Evolutionary conservation across 2,329 filamentous ascomycete genomes (phyloP).

Genomic region (Fusarium incarnatum): DNA sequence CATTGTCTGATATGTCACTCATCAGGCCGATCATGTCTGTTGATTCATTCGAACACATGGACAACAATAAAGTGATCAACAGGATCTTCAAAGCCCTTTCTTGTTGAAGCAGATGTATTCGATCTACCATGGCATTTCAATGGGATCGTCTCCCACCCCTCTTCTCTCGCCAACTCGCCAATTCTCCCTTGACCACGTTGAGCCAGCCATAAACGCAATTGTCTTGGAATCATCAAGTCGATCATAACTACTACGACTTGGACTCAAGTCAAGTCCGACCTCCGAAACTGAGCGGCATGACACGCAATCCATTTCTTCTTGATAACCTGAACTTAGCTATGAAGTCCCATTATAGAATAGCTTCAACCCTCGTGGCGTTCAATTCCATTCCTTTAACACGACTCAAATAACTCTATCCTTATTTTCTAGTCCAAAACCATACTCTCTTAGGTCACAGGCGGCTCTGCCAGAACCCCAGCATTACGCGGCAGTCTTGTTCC

Average conservation of each 20-base stretch:
- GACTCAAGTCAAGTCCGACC: background rate
- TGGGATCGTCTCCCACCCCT: conserved; percentile 8
- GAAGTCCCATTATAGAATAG: background rate
- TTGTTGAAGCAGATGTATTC: background rate
- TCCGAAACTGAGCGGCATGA: conserved; percentile 16
- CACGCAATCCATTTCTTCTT: conserved; percentile 15
- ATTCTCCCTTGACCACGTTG: conserved; percentile 7
- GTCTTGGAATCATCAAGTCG: conserved; percentile 15
- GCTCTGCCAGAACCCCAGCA: conserved; percentile 6
- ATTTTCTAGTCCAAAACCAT: conserved; percentile 16
- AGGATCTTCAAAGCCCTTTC: background rate
- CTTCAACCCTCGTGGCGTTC: conserved; percentile 15
- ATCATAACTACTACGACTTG: background rate
- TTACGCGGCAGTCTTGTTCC: conserved; percentile 31
- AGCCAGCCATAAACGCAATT: conserved; percentile 22
- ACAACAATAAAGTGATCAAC: conserved; percentile 14
- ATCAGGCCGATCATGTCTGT: background rate
- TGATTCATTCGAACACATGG: background rate
- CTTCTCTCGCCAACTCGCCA: background rate
- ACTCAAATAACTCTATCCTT: conserved; percentile 15
- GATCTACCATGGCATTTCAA: background rate
- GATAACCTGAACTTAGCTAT: background rate
- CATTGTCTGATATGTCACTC: conserved; percentile 4
- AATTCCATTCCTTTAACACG: conserved; percentile 25
- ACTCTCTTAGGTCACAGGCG: background rate